Evolutionary conservation across 2,329 filamentous ascomycete species (phyloP).

Genomic region (Xylaria sp.): DNA sequence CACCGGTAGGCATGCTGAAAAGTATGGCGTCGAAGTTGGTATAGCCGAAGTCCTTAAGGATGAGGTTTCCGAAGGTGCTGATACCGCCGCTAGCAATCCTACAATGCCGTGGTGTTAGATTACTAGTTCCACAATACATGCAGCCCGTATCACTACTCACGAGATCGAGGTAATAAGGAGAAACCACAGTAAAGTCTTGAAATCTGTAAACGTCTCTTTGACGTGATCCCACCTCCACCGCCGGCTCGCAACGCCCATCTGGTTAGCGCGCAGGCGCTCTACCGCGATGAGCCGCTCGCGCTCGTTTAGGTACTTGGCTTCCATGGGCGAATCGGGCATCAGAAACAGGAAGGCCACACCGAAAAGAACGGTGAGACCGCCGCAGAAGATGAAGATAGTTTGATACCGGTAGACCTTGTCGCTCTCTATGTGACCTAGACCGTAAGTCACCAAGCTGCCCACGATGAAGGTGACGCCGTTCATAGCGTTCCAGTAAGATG

Average conservation of each 20-base stretch:
- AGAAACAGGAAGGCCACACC: conserved; percentile 54
- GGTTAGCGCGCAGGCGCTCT: conserved; percentile 72
- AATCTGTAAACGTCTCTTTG: conserved; percentile 43
- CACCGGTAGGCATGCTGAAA: conserved; percentile 46
- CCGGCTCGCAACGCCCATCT: conserved; percentile 73
- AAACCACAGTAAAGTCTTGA: conserved; percentile 62
- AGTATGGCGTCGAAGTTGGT: conserved; percentile 44
- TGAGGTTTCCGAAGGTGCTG: conserved; percentile 43
- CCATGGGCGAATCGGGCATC: conserved; percentile 67
- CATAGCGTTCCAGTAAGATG: conserved; percentile 57
- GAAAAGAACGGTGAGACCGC: conserved; percentile 54
- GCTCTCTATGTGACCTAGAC: conserved; percentile 51
- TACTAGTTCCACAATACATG: background rate
- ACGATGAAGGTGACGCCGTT: conserved; percentile 59
- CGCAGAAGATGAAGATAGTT: conserved; percentile 54
- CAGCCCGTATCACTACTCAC: conserved; percentile 42
- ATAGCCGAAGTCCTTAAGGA: conserved; percentile 46
- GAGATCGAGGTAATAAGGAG: conserved; percentile 63
- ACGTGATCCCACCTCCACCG: conserved; percentile 72
- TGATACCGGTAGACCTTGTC: conserved; percentile 52
- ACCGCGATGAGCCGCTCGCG: conserved; percentile 69
- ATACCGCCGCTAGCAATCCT: conserved; percentile 44
- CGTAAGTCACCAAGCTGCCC: conserved; percentile 58
- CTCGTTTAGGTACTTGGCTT: conserved; percentile 61
- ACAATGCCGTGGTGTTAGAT: conserved; percentile 7